A percentile compares a stretch with the other conserved stretches of the same genome.
These are phyloP conservation scores for Luffa acutangula DNA, from an alignment of 306 rosid species.

Conservation along the genomic window DNA sequence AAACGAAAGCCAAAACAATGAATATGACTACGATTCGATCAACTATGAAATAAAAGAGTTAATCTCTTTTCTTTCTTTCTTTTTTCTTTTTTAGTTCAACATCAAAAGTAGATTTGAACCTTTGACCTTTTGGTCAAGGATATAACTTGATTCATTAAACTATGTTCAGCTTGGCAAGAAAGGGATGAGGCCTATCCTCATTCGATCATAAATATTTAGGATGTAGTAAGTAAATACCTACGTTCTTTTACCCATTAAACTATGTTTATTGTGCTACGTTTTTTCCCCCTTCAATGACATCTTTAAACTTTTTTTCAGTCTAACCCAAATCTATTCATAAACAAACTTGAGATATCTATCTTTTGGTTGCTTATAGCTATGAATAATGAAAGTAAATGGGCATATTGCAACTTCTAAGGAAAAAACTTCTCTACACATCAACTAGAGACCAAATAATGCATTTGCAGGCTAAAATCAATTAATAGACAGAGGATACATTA, in stretches of 20 bases:
- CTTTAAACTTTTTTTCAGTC: neutral
- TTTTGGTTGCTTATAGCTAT: neutral
- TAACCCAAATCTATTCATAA: neutral
- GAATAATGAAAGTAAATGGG: neutral
- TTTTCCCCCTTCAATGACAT: neutral
- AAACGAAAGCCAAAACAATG: neutral
- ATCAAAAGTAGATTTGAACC: too few relatives aligned
- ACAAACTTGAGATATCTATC: neutral
- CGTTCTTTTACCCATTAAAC: too few relatives aligned
- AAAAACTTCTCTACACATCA: neutral
- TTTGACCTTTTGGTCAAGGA: neutral
- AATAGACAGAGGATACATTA: neutral
- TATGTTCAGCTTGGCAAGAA: neutral
- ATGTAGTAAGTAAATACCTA: neutral
- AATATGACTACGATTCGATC: neutral
- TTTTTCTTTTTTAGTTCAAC: neutral
- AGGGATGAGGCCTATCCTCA: neutral
- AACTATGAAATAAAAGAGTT: neutral
- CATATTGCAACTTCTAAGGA: neutral
- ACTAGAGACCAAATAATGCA: neutral
- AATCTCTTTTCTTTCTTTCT: too few relatives aligned
- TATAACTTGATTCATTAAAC: neutral
- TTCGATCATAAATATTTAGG: neutral
- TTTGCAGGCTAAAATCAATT: neutral
- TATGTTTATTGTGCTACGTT: too few relatives aligned